Conservation (phyloP, 257 asterid genomes). For the Penstemon eatonii region DNA sequence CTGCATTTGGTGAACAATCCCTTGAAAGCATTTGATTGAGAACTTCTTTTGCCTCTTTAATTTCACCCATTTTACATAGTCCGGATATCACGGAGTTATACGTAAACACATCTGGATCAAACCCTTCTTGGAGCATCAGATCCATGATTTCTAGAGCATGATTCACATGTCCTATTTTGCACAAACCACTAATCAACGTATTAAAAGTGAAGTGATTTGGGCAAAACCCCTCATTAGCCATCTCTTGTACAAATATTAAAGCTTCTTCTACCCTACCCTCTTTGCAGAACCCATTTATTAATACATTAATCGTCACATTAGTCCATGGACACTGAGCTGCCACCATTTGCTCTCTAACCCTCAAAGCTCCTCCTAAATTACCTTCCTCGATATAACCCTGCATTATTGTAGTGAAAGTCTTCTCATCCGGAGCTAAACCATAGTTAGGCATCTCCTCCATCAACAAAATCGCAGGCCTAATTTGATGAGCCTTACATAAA, state of each 20-base stretch:
- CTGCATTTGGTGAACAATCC: constrained; percentile 65
- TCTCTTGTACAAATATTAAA: constrained; percentile 61
- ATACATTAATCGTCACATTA: constrained; percentile 63
- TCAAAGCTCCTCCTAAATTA: constrained; percentile 70
- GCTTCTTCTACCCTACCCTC: constrained; percentile 72
- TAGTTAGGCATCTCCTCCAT: constrained; percentile 88
- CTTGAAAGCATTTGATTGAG: constrained; percentile 74
- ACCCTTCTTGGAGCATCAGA: constrained; percentile 80
- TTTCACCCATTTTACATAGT: constrained; percentile 69
- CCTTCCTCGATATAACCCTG: constrained; percentile 88
- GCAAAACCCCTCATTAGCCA: constrained; percentile 62
- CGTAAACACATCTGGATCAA: constrained; percentile 74
- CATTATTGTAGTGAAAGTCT: constrained; percentile 83
- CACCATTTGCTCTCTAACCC: constrained; percentile 77
- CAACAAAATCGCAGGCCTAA: constrained; percentile 85
- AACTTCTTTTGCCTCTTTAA: constrained; percentile 69
- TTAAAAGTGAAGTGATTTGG: constrained; percentile 79
- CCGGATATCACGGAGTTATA: constrained; percentile 77
- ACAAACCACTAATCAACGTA: constrained; percentile 75
- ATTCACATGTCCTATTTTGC: constrained; percentile 73
- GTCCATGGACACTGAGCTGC: constrained; percentile 58
- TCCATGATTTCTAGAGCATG: constrained; percentile 81
- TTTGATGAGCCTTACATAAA: constrained; percentile 82
- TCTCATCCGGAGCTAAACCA: constrained; percentile 78
- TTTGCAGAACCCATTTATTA: constrained; percentile 84